A percentile compares a stretch with the other conserved stretches of the same genome.
phyloP scores from a whole-genome alignment of 2,329 filamentous ascomycete species.

The Pseudocercospora musae region DNA sequence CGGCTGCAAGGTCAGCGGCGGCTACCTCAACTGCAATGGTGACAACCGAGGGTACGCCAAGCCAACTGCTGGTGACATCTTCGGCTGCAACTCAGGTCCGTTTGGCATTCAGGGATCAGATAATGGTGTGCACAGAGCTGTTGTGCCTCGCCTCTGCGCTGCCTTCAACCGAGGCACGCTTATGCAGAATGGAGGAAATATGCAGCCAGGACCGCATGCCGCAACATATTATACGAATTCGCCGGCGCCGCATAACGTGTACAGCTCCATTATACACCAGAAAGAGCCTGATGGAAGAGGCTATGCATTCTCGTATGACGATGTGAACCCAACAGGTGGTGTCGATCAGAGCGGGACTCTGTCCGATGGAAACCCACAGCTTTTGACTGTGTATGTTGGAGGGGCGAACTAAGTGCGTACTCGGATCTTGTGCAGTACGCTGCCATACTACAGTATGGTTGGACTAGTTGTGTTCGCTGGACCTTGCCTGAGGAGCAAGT shows the following conservation, averaged over 20 bases:
- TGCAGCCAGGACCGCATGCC: constrained; percentile 43
- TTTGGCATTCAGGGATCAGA: constrained; percentile 48
- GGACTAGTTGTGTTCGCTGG: neutral
- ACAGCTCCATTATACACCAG: constrained; percentile 58
- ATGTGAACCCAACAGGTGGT: constrained; percentile 47
- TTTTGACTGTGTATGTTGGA: constrained; percentile 49
- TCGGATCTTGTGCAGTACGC: neutral
- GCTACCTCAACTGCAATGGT: constrained; percentile 42
- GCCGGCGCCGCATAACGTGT: constrained; percentile 47
- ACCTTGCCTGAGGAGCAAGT: neutral
- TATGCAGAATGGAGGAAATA: constrained; percentile 48
- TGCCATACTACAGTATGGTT: neutral
- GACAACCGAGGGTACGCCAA: constrained; percentile 50
- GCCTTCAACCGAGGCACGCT: constrained; percentile 74
- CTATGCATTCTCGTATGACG: constrained; percentile 68
- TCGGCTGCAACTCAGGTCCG: constrained; percentile 64
- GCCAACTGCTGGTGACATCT: constrained; percentile 62
- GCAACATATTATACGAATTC: constrained; percentile 45
- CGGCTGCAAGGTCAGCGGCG: constrained; percentile 44
- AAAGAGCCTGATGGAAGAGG: constrained; percentile 59
- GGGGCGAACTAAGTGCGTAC: constrained; percentile 27
- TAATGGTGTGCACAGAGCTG: constrained; percentile 49
- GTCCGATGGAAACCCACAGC: constrained; percentile 40
- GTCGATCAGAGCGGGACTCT: constrained; percentile 53
- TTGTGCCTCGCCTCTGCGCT: constrained; percentile 71